phyloP scores from a whole-genome alignment of 805 yeast species.

The Sugiyamaella marilandica region DNA sequence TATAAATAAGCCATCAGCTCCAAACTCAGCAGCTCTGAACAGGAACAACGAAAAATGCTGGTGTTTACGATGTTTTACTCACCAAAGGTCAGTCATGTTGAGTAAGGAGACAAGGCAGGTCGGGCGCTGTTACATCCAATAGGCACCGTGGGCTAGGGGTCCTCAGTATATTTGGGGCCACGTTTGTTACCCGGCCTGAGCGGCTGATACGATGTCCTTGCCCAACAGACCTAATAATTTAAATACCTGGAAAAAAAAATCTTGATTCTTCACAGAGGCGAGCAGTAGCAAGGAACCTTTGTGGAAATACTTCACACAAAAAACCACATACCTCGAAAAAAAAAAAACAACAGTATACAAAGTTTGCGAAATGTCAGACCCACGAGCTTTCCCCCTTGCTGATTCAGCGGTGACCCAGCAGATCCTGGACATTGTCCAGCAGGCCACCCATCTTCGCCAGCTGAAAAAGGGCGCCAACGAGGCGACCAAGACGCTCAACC shows the following conservation, averaged over 20 bases:
- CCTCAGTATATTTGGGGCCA: conserved; percentile 5
- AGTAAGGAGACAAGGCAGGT: conserved; percentile 1
- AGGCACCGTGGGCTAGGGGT: background rate
- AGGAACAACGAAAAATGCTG: no score
- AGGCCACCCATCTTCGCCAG: conserved; percentile 96
- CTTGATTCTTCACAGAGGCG: conserved; percentile 25
- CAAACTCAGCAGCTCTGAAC: no score
- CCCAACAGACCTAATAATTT: background rate
- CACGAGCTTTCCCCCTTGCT: conserved; percentile 98
- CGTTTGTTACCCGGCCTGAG: background rate
- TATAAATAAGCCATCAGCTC: no score
- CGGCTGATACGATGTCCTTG: background rate
- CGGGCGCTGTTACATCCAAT: conserved; percentile 1
- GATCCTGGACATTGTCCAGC: conserved; percentile 96
- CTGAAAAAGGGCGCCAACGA: conserved; percentile 99
- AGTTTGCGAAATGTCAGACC: conserved; percentile 69
- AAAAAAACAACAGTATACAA: conserved; percentile 8
- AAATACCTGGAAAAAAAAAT: background rate
- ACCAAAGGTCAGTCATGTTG: conserved; percentile 72
- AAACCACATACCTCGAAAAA: conserved; percentile 4
- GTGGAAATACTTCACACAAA: background rate
- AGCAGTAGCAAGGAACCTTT: conserved; percentile 36
- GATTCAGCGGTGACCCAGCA: conserved; percentile 94
- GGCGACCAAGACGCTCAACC: conserved; percentile 97
- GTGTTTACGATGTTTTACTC: conserved; percentile 31